These are phyloP conservation scores for Sporothrix mexicana DNA, from an alignment of 2,329 filamentous ascomycete genomes.

Conservation along the genomic window DNA sequence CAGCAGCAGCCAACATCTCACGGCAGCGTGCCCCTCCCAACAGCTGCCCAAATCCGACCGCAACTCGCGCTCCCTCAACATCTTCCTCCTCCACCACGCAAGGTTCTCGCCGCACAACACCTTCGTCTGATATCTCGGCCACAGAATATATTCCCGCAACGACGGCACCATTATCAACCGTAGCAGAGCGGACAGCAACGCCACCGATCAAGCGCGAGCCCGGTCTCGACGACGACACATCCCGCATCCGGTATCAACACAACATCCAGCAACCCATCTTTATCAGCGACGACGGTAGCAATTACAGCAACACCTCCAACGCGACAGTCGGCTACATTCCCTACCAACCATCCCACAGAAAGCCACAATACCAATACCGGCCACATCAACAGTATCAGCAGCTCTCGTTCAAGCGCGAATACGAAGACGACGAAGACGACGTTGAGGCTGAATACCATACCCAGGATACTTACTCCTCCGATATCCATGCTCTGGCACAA, in stretches of 20 bases:
- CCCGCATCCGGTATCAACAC: not conserved
- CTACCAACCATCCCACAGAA: too few relatives aligned
- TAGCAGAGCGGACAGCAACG: too few relatives aligned
- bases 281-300: conserved; percentile 8
- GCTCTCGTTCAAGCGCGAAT: conserved; percentile 2
- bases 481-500: not conserved
- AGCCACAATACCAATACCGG: not conserved
- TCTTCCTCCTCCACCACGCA: conserved; percentile 19
- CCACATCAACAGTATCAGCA: not conserved
- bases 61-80: not conserved
- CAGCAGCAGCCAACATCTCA: not conserved
- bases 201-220: not conserved
- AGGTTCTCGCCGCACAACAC: conserved; percentile 21
- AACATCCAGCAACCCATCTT: not conserved
- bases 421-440: conserved; percentile 1
- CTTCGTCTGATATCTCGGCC: conserved; percentile 22
- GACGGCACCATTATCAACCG: not conserved
- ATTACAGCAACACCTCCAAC: not conserved
- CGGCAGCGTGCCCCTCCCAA: not conserved
- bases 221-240: not conserved
- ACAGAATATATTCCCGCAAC: not conserved
- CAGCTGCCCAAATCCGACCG: not conserved
- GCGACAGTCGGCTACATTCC: not conserved
- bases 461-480: not conserved
- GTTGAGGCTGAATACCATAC: conserved; percentile 13